A percentile compares a stretch with the other conserved stretches of the same genome.
Conservation (phyloP, 2,329 filamentous ascomycete genomes). For the Fusarium keratoplasticum region DNA sequence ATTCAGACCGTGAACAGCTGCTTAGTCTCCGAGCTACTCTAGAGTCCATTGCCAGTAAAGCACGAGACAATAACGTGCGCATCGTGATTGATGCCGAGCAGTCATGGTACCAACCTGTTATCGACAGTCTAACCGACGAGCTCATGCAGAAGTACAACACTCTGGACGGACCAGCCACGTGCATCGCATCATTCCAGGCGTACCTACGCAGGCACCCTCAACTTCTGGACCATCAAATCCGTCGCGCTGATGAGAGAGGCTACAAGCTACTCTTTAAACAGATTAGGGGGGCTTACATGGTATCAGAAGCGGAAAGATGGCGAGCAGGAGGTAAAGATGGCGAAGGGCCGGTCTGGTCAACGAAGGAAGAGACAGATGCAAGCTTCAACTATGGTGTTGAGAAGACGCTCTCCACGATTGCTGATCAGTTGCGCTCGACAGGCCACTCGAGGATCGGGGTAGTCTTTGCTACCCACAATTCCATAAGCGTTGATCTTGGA, state of each 20-base stretch:
- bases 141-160: conserved; percentile 40
- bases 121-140: conserved; percentile 34
- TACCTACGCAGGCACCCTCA: conserved; percentile 36
- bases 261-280: conserved; percentile 38
- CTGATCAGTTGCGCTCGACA: conserved; percentile 7
- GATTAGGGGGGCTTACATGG: conserved; percentile 24
- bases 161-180: conserved; percentile 31
- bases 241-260: conserved; percentile 28
- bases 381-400: conserved; percentile 30
- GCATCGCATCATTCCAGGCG: conserved; percentile 37
- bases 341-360: conserved; percentile 17
- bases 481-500: conserved; percentile 28
- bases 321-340: conserved; percentile 10
- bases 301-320: conserved; percentile 26
- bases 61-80: conserved; percentile 30
- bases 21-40: conserved; percentile 14
- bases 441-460: conserved; percentile 18
- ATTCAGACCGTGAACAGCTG: conserved; percentile 26
- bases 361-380: conserved; percentile 15
- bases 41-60: conserved; percentile 29
- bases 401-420: conserved; percentile 16
- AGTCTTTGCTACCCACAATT: conserved; percentile 28
- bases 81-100: conserved; percentile 39
- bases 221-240: conserved; percentile 36
- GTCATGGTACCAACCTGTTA: conserved; percentile 37